These are phyloP conservation scores for Quillaja saponaria DNA, from an alignment of 306 rosid species.

Conservation along the genomic window DNA sequence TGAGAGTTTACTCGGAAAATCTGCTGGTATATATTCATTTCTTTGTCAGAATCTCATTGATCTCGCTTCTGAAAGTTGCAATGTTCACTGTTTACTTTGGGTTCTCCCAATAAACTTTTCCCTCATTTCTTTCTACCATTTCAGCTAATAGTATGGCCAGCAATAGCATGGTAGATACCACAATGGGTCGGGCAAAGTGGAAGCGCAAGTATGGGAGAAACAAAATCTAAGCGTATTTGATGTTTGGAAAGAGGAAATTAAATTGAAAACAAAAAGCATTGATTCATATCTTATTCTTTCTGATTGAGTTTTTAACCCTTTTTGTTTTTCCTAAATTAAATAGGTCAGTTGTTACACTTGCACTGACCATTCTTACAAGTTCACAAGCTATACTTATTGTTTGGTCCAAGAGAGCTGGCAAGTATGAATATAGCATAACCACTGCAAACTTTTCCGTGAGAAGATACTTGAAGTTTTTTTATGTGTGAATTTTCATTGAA, in stretches of 20 bases:
- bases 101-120: slow-evolving; percentile 1
- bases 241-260: no score
- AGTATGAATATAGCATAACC: slow-evolving; percentile 93
- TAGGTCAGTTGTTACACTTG: slow-evolving; percentile 78
- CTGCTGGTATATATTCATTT: slow-evolving; percentile 9
- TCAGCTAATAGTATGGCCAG: slow-evolving; percentile 31
- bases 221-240: no score
- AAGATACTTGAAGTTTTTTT: slow-evolving; percentile 10
- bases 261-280: no score
- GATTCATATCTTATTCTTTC: no score
- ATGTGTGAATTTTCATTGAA: no score
- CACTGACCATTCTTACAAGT: slow-evolving; percentile 87
- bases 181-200: slow-evolving; percentile 51
- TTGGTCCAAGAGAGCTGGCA: slow-evolving; percentile 96
- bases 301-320: slow-evolving; percentile 9
- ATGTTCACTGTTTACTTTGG: neutral
- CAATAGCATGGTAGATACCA: slow-evolving; percentile 36
- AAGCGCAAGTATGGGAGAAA: slow-evolving; percentile 47
- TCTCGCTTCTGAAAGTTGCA: neutral
- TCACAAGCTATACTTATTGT: slow-evolving; percentile 93
- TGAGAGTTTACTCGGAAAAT: slow-evolving; percentile 45
- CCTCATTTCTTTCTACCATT: neutral
- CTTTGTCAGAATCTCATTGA: neutral
- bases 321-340: slow-evolving; percentile 14
- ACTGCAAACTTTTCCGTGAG: slow-evolving; percentile 89